A percentile compares a stretch with the other conserved stretches of the same genome.
Conservation (phyloP, 2,329 filamentous ascomycete species). For the Apiospora koreana region DNA sequence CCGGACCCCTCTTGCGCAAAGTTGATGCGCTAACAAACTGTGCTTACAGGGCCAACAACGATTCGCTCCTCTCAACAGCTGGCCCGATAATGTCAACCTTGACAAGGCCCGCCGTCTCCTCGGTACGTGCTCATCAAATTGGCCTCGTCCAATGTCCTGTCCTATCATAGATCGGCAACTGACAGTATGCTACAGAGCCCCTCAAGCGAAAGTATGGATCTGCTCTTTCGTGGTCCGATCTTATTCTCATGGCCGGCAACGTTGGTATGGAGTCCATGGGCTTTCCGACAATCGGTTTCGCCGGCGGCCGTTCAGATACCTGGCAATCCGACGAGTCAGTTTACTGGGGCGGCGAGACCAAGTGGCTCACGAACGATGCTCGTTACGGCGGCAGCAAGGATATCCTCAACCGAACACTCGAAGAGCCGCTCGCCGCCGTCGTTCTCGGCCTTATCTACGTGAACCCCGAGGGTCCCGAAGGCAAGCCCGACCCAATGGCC, state of each 20-base stretch:
- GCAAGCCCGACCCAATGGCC: conserved; percentile 67
- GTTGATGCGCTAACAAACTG: background rate
- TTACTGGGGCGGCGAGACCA: conserved; percentile 76
- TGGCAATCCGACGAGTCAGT: conserved; percentile 76
- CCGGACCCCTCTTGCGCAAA: background rate
- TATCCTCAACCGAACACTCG: conserved; percentile 64
- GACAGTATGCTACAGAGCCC: conserved; percentile 42
- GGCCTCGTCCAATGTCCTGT: background rate
- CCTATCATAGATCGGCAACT: background rate
- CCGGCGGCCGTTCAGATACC: conserved; percentile 69
- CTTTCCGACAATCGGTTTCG: conserved; percentile 72
- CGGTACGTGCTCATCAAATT: conserved; percentile 38
- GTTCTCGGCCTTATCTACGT: conserved; percentile 83
- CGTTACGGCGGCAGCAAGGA: conserved; percentile 56
- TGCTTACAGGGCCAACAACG: conserved; percentile 68
- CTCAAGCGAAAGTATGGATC: conserved; percentile 84
- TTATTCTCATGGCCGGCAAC: conserved; percentile 72
- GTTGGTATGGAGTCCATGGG: conserved; percentile 78
- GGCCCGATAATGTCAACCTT: conserved; percentile 77
- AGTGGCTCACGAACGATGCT: conserved; percentile 74
- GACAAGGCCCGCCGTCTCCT: conserved; percentile 80
- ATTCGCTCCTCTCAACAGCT: conserved; percentile 79
- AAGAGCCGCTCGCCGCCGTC: conserved; percentile 66
- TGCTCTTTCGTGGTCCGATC: conserved; percentile 80
- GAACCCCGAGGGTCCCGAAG: conserved; percentile 78